Percentiles rank a stretch among this genome's conserved stretches.
These are phyloP conservation scores for Claviceps quebecensis DNA, from an alignment of 2,329 filamentous ascomycete genomes.

Conservation along the genomic window DNA sequence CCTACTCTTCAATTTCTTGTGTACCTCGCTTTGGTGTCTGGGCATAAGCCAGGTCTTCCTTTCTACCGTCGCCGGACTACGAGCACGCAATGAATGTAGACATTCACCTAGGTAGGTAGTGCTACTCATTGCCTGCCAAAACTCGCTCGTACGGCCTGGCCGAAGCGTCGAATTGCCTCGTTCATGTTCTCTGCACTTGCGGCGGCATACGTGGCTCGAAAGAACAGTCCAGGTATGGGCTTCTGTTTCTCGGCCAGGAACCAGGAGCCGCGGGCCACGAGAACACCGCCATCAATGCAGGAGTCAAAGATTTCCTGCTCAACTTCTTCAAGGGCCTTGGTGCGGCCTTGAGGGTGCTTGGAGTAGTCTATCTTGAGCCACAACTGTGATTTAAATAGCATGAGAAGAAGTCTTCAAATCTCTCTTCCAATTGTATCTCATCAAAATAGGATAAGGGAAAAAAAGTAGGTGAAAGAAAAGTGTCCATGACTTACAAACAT, in stretches of 20 bases:
- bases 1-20: too few relatives aligned
- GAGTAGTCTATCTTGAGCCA: slow-evolving; percentile 59
- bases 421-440: background rate
- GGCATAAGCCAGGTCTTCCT: too few relatives aligned
- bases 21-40: too few relatives aligned
- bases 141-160: slow-evolving; percentile 52
- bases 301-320: slow-evolving; percentile 79
- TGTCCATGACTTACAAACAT: slow-evolving; percentile 64
- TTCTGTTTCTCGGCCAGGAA: slow-evolving; percentile 63
- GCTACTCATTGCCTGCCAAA: slow-evolving; percentile 25
- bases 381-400: slow-evolving; percentile 28
- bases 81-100: background rate
- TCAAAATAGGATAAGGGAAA: background rate
- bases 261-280: slow-evolving; percentile 80
- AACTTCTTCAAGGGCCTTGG: slow-evolving; percentile 45
- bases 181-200: slow-evolving; percentile 58
- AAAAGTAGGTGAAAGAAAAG: background rate
- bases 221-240: slow-evolving; percentile 56
- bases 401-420: background rate
- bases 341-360: slow-evolving; percentile 46
- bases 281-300: slow-evolving; percentile 60
- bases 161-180: slow-evolving; percentile 62
- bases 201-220: slow-evolving; percentile 80
- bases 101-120: background rate
- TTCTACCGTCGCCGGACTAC: too few relatives aligned